Percentiles rank a stretch among this genome's conserved stretches.
Evolutionary conservation across 2,329 filamentous ascomycete genomes (phyloP).

Genomic region (Diaporthe sp.): DNA sequence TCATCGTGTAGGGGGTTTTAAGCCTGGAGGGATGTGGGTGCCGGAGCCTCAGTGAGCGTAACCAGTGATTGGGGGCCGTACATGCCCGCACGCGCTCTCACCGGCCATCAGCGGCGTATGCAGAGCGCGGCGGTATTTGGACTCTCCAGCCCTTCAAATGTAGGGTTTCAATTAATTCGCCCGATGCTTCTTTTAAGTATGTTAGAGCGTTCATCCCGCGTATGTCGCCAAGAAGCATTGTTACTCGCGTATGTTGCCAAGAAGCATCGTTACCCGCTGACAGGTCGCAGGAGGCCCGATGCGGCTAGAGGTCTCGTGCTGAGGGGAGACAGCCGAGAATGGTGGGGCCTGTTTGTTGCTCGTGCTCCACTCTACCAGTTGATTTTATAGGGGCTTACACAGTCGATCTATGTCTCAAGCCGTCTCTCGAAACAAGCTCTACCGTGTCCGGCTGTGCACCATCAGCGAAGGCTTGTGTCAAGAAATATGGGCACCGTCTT

Average conservation of each 20-base stretch:
- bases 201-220: background rate
- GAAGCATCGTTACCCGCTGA: background rate
- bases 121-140: too few species aligned
- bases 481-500: constrained; percentile 12
- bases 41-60: too few species aligned
- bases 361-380: constrained; percentile 3
- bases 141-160: too few species aligned
- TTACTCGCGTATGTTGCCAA: constrained; percentile 6
- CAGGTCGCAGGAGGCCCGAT: background rate
- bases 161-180: too few species aligned
- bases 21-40: background rate
- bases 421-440: constrained; percentile 6
- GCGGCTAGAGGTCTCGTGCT: constrained; percentile 3
- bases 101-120: too few species aligned
- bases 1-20: background rate
- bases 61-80: too few species aligned
- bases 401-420: constrained; percentile 19
- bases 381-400: constrained; percentile 5
- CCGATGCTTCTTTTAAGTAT: background rate
- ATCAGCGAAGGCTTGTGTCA: constrained; percentile 8
- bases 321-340: background rate
- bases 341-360: constrained; percentile 1
- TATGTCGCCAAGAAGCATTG: background rate
- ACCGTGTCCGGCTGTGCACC: constrained; percentile 1
- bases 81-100: too few species aligned